A percentile compares a stretch with the other conserved stretches of the same genome.
These are phyloP conservation scores for Lachancea nothofagi DNA, from an alignment of 805 yeast species.

Conservation along the genomic window DNA sequence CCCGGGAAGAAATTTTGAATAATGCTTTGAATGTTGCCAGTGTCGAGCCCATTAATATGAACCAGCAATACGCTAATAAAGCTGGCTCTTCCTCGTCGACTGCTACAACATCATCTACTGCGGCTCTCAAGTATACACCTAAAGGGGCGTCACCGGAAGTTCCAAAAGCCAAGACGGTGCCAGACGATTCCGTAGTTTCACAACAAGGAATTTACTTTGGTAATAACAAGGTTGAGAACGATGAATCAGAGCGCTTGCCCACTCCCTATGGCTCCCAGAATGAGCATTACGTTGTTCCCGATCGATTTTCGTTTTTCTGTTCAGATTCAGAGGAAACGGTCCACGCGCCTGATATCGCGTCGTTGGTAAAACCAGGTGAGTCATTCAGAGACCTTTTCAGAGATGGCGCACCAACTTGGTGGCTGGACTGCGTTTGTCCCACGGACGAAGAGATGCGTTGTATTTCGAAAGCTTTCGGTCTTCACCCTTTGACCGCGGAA, in stretches of 20 bases:
- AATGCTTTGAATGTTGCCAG: constrained; percentile 11
- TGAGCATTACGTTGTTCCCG: constrained; percentile 43
- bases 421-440: constrained; percentile 93
- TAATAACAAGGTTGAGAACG: constrained; percentile 35
- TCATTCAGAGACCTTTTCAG: constrained; percentile 65
- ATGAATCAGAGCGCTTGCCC: constrained; percentile 11
- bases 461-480: constrained; percentile 87
- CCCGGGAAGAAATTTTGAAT: constrained; percentile 14
- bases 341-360: constrained; percentile 82
- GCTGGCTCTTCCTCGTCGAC: constrained; percentile 32
- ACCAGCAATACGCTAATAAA: background rate
- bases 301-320: constrained; percentile 77
- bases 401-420: constrained; percentile 79
- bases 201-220: constrained; percentile 38
- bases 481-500: constrained; percentile 96
- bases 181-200: constrained; percentile 1
- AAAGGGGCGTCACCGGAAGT: constrained; percentile 10
- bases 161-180: background rate
- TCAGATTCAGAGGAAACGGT: constrained; percentile 80
- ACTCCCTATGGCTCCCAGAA: background rate
- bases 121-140: constrained; percentile 63
- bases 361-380: constrained; percentile 61
- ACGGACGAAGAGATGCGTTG: constrained; percentile 93
- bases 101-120: constrained; percentile 37
- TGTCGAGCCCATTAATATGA: constrained; percentile 5